These are phyloP conservation scores for Cercospora brassicicola DNA, from an alignment of 2,329 filamentous ascomycete species.

Conservation along the genomic window DNA sequence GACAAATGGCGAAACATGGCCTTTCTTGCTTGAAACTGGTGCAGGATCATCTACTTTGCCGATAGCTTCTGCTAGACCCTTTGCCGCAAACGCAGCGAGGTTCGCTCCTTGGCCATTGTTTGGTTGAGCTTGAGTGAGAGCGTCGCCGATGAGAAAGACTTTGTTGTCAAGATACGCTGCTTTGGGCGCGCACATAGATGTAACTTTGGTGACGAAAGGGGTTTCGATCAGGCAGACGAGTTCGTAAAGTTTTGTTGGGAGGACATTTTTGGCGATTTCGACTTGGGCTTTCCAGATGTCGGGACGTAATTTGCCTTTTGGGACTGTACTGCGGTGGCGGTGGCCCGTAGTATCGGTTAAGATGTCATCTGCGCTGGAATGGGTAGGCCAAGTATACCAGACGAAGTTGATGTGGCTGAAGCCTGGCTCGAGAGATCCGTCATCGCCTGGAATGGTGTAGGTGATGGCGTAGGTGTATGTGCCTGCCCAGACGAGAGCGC, in stretches of 20 bases:
- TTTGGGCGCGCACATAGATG: conserved; percentile 28
- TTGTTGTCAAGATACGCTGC: conserved; percentile 31
- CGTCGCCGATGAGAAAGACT: conserved; percentile 37
- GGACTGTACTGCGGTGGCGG: conserved; percentile 33
- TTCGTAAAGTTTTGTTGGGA: conserved; percentile 31
- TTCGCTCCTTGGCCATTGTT: conserved; percentile 35
- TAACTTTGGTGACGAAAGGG: conserved; percentile 36
- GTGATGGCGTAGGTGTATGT: conserved; percentile 25
- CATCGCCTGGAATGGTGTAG: conserved; percentile 35
- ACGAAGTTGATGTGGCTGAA: conserved; percentile 34
- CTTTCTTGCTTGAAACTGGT: conserved; percentile 6
- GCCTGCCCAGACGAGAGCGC: conserved; percentile 18
- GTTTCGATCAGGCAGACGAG: conserved; percentile 30
- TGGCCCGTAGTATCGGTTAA: conserved; percentile 36
- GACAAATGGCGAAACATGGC: conserved; percentile 1
- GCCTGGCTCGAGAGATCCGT: conserved; percentile 30
- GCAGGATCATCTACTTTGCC: conserved; percentile 11
- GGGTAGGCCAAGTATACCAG: conserved; percentile 32
- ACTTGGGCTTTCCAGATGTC: conserved; percentile 36
- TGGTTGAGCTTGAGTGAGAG: conserved; percentile 33
- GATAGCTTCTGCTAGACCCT: conserved; percentile 30
- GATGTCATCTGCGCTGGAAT: conserved; percentile 28
- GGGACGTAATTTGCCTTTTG: conserved; percentile 33
- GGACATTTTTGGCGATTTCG: conserved; percentile 20
- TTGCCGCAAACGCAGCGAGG: conserved; percentile 29